Percentiles rank a stretch among this genome's conserved stretches.
Evolutionary conservation across 2,329 filamentous ascomycete genomes (phyloP).

Genomic region (Trichoderma polysporum): DNA sequence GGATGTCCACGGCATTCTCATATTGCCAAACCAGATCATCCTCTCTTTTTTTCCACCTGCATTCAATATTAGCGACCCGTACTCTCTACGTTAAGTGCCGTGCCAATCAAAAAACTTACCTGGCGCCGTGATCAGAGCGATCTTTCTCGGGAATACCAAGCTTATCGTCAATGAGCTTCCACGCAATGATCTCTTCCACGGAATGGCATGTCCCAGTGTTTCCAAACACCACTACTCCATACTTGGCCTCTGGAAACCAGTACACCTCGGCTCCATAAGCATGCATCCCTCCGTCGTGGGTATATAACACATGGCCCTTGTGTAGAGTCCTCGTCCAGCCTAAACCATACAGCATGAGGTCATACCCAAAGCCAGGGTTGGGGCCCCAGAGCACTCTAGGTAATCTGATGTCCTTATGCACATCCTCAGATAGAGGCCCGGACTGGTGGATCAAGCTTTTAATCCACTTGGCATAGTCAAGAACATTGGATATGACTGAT

Average conservation of each 20-base stretch:
- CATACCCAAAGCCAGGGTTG: not conserved
- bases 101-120: conserved; percentile 24
- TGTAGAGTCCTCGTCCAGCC: conserved; percentile 33
- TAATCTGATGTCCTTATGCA: conserved; percentile 33
- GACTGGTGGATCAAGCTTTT: conserved; percentile 42
- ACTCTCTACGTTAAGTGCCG: not conserved
- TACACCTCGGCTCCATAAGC: conserved; percentile 32
- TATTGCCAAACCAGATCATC: conserved; percentile 23
- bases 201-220: conserved; percentile 46
- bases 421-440: conserved; percentile 27
- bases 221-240: conserved; percentile 35
- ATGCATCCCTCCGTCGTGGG: conserved; percentile 33
- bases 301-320: conserved; percentile 31
- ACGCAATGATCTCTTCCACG: conserved; percentile 28
- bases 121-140: conserved; percentile 24
- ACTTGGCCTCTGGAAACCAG: conserved; percentile 36
- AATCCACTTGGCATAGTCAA: conserved; percentile 54
- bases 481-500: conserved; percentile 45
- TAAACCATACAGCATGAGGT: conserved; percentile 31
- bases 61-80: not conserved
- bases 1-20: conserved; percentile 34
- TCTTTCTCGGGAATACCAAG: conserved; percentile 26
- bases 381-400: conserved; percentile 33
- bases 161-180: conserved; percentile 34
- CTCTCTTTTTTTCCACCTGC: not conserved